Base-by-base conservation (phyloP, 1,284 basidiomycete species). In the Hymenochaete sp. region DNA sequence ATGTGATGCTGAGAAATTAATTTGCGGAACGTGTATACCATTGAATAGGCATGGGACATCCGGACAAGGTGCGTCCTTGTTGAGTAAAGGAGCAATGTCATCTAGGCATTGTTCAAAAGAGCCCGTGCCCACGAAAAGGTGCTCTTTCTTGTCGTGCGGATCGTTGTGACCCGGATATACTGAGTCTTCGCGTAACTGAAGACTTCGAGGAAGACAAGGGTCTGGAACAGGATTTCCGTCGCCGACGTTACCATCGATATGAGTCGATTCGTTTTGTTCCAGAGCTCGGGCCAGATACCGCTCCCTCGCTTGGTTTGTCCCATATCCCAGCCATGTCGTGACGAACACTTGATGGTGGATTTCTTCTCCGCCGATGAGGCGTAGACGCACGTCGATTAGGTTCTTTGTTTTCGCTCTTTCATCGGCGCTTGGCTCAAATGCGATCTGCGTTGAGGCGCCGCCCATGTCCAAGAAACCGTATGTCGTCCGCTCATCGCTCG, bases 401-500 rank as follows among this genome's bases (percentile, higher is more conserved):
- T 82, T 75, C 38, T 77, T 72, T 21, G 73, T 51, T 64, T 70
- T 70, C 35, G 62, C 66, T 50, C 67, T 70, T 56, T 79, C 79
- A 41, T 71, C 67, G 13, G 61, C 57, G 44, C 73, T 75, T 4
- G 83, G 85, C 61, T 93, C 93, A 59, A 98, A 98, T 2, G 96
- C 96, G 52, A 98, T 95, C 64, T 98, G 95, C 7, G 95, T 98
- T 24, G 92, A 96, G 16, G 96, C 95, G 28, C 95, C 95, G 45
- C 95, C 95, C 96, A 98, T 98, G 63, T 99, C 96, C 51, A 99
- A 71, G 64, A 99, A 99, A 3, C 96, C 96, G 57, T 91, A 98
- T 3, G 96, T 98, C 26, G 89, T 88, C 47, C 67, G 71, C 53
- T 73, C 68, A 33, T 68, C 61, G 53, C 67, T 69, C 38, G 75